Evolutionary conservation across 1,284 basidiomycete genomes (phyloP).

Genomic region (Cryptococcus depauperatus): DNA sequence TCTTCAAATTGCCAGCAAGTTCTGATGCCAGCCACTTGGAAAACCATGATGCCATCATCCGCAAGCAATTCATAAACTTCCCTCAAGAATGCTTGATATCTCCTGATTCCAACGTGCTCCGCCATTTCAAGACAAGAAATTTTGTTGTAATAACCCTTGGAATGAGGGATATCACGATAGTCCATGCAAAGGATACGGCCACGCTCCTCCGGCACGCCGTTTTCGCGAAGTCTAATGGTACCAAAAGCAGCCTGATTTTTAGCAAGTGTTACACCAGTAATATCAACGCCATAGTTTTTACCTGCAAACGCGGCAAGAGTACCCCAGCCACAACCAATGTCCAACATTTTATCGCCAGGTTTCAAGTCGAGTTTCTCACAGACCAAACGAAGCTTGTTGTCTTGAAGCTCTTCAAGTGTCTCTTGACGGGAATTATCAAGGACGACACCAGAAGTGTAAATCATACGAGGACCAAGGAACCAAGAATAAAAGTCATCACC

Average conservation of each 20-base stretch:
- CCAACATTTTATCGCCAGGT: constrained; percentile 70
- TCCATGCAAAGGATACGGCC: constrained; percentile 91
- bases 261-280: constrained; percentile 86
- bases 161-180: constrained; percentile 82
- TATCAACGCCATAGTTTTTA: constrained; percentile 93
- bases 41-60: constrained; percentile 88
- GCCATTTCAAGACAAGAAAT: constrained; percentile 98
- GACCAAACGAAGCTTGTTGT: constrained; percentile 93
- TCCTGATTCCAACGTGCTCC: constrained; percentile 94
- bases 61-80: constrained; percentile 90
- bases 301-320: constrained; percentile 89
- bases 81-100: constrained; percentile 79
- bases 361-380: constrained; percentile 90
- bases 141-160: constrained; percentile 76
- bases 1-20: constrained; percentile 97
- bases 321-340: constrained; percentile 97
- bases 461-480: constrained; percentile 50
- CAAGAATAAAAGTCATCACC: constrained; percentile 91
- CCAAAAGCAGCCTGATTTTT: constrained; percentile 89
- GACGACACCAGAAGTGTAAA: constrained; percentile 93
- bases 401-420: constrained; percentile 91
- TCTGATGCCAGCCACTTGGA: constrained; percentile 93
- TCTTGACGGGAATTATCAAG: constrained; percentile 65
- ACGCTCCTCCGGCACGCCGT: constrained; percentile 65
- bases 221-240: constrained; percentile 73